Conservation (phyloP, 257 asterid species). For the Paraleonurus japonicus region DNA sequence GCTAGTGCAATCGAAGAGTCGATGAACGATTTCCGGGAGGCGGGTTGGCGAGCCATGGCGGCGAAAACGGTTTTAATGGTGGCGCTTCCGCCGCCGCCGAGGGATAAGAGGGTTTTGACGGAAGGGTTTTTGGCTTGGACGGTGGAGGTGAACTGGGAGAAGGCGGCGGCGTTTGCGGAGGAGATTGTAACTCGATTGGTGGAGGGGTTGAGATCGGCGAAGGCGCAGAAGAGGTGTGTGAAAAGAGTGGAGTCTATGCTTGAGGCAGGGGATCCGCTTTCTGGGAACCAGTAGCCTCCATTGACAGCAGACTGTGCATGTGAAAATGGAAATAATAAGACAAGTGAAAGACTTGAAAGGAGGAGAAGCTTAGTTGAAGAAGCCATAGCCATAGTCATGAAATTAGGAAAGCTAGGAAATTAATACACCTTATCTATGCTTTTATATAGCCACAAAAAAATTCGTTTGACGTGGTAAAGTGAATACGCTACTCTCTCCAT, state of each 20-base stretch:
- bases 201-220: slow-evolving; percentile 43
- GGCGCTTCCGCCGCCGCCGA: slow-evolving; percentile 49
- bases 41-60: slow-evolving; percentile 37
- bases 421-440: neutral
- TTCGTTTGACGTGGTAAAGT: too few relatives aligned
- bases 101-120: slow-evolving; percentile 46
- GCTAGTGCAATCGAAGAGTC: slow-evolving; percentile 46
- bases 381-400: too few relatives aligned
- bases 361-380: slow-evolving; percentile 11
- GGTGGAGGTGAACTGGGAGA: slow-evolving; percentile 40
- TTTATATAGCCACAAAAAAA: neutral
- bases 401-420: too few relatives aligned
- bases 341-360: slow-evolving; percentile 6
- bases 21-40: slow-evolving; percentile 40
- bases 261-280: slow-evolving; percentile 32
- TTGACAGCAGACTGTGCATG: slow-evolving; percentile 35
- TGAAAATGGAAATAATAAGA: slow-evolving; percentile 24
- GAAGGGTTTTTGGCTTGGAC: slow-evolving; percentile 37
- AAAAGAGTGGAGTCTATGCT: slow-evolving; percentile 42
- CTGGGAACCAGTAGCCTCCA: slow-evolving; percentile 54
- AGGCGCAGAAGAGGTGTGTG: slow-evolving; percentile 58
- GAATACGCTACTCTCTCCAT: too few relatives aligned
- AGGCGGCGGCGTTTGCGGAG: slow-evolving; percentile 32
- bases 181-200: slow-evolving; percentile 36
- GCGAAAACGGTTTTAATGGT: slow-evolving; percentile 14